Percentiles rank a stretch among this genome's conserved stretches.
phyloP scores from a whole-genome alignment of 495 filamentous ascomycete species.

The Platismatia glauca region DNA sequence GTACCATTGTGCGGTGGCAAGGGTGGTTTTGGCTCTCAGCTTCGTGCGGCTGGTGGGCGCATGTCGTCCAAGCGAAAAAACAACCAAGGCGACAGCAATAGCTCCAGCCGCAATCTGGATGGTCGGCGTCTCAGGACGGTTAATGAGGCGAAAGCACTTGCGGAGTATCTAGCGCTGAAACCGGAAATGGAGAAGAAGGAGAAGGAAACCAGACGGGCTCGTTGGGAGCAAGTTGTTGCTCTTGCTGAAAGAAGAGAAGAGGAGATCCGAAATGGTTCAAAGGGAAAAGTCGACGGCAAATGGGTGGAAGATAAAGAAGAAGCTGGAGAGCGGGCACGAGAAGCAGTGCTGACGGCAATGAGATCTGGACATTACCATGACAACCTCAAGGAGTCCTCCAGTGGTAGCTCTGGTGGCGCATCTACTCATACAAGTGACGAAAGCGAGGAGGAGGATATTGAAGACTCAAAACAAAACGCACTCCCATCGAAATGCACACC shows the following conservation, averaged over 20 bases:
- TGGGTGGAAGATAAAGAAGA: slow-evolving; percentile 94
- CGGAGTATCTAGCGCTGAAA: slow-evolving; percentile 90
- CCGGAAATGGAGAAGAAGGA: slow-evolving; percentile 94
- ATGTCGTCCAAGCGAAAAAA: slow-evolving; percentile 93
- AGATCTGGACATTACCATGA: slow-evolving; percentile 50
- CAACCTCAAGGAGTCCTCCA: slow-evolving; percentile 38
- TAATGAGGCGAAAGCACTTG: slow-evolving; percentile 86
- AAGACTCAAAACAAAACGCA: slow-evolving; percentile 8
- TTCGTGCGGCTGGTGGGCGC: slow-evolving; percentile 91
- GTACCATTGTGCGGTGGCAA: slow-evolving; percentile 78
- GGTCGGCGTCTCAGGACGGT: slow-evolving; percentile 84
- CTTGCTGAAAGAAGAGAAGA: slow-evolving; percentile 71
- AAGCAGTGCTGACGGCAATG: slow-evolving; percentile 73
- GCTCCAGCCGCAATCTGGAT: slow-evolving; percentile 85
- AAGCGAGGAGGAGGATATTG: slow-evolving; percentile 34
- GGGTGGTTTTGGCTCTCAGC: slow-evolving; percentile 93
- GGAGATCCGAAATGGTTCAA: slow-evolving; percentile 61
- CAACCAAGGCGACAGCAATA: slow-evolving; percentile 73
- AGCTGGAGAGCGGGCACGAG: slow-evolving; percentile 67
- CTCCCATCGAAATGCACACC: slow-evolving; percentile 25
- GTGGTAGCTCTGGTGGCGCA: slow-evolving; percentile 45
- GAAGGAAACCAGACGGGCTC: slow-evolving; percentile 67
- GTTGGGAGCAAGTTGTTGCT: slow-evolving; percentile 81
- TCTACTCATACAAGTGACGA: slow-evolving; percentile 33
- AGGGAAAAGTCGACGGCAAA: slow-evolving; percentile 69